These are phyloP conservation scores for Prunus padus DNA, from an alignment of 306 rosid species.

Conservation along the genomic window DNA sequence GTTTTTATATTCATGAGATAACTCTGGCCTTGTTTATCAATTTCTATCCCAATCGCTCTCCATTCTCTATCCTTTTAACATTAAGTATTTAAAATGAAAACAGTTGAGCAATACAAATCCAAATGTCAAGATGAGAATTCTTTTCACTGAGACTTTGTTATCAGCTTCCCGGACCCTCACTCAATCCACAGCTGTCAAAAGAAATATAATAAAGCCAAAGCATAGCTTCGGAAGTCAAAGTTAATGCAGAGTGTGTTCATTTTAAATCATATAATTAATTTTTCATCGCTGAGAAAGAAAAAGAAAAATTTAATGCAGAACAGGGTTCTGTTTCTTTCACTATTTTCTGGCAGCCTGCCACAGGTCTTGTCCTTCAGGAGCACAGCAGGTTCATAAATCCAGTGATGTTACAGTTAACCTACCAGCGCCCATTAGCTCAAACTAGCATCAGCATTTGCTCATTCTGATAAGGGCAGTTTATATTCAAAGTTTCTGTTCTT, in stretches of 20 bases:
- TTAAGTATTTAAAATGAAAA: neutral
- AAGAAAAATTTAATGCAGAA: neutral
- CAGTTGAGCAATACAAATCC: neutral
- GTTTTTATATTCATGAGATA: too few relatives aligned
- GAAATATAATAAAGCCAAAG: neutral
- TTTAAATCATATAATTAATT: too few relatives aligned
- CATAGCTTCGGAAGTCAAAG: neutral
- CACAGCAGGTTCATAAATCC: neutral
- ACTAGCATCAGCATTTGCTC: slow-evolving; percentile 12
- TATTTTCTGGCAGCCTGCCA: neutral
- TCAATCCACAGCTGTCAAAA: neutral
- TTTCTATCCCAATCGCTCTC: too few relatives aligned
- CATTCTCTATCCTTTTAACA: too few relatives aligned
- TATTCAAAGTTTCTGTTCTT: neutral
- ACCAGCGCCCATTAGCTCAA: slow-evolving; percentile 17
- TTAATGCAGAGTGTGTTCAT: too few relatives aligned
- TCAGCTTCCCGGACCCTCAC: neutral
- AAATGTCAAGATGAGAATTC: too few relatives aligned
- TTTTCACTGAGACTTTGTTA: too few relatives aligned
- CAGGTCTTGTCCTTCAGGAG: neutral
- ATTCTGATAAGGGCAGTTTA: neutral
- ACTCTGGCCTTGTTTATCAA: neutral
- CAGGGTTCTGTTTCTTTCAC: neutral
- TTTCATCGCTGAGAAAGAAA: too few relatives aligned
- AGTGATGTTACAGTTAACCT: neutral